Evolutionary conservation across 1,139 yeast genomes (phyloP), one percentile per base, ranked within the genome.

Genomic region (Protomyces inundatus): DNA sequence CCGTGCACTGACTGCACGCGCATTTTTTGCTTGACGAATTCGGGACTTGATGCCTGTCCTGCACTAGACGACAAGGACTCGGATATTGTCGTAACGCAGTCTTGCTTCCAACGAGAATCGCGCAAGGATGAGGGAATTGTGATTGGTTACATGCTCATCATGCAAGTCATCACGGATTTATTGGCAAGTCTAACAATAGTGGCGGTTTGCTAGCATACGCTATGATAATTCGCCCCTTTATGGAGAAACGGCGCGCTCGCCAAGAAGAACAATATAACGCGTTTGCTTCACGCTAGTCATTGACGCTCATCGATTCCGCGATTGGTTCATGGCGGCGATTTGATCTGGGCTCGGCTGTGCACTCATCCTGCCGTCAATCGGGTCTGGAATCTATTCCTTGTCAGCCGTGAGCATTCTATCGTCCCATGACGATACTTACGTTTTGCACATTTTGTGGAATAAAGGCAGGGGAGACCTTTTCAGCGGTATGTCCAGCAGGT

Each of bases 1-100:
- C 64, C 63, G 12, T 63, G 65, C 16, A 50, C 30, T n/a, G 65
- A 56, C 12, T 63, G 65, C 32, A 63, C 65, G 1, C 56, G 51
- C 23, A 54, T 55, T 23, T 53, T 55, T 58, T 63, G 65, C 42
- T n/a, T 58, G 35, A 36, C 48, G 6, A 42, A 57, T 33, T 51
- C 52, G 23, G 56, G 53, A 16, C 53, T 57, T n/a, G 54, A 23
- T 12, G 16, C 42, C n/a, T 57, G 61, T 30, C 23, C 61, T 3
- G 3, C 50, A 4, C 39, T 10, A 9, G 32, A 39, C 9, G 39
- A 14, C 1, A 14, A 32, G 23, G 53, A 58, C 23, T 23, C 56
- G 23, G 36, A 23, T 9, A 45, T 34, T 5, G 36, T 58, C 23
- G n/a, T 36, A 4, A 52, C 56, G 36, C 56, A 58, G 16, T 42